Conservation (phyloP, 1,139 yeast species). For the Zygoascus meyerae region DNA sequence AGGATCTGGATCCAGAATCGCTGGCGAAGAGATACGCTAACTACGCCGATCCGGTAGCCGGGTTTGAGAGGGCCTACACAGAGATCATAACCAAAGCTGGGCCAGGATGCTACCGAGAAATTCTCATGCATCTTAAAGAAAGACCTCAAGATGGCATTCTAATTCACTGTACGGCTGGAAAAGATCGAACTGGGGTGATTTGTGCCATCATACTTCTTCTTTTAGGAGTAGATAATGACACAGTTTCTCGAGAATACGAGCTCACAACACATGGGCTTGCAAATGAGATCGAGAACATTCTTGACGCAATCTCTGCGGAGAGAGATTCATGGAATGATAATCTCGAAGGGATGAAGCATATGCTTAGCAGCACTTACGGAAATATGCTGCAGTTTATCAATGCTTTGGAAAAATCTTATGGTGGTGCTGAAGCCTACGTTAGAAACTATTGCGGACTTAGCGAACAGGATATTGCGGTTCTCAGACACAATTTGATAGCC, state of each 20-base stretch:
- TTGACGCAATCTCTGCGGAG: constrained; percentile 19
- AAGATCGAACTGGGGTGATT: constrained; percentile 76
- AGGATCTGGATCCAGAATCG: constrained; percentile 61
- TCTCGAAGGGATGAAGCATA: constrained; percentile 45
- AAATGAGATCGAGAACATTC: constrained; percentile 20
- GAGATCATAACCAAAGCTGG: constrained; percentile 51
- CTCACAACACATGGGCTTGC: constrained; percentile 60
- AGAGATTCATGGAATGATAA: constrained; percentile 8
- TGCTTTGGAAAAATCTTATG: constrained; percentile 46
- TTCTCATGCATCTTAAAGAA: constrained; percentile 42
- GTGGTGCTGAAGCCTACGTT: constrained; percentile 52
- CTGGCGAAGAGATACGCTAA: constrained; percentile 53
- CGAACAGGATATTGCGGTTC: constrained; percentile 44
- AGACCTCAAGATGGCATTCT: constrained; percentile 47
- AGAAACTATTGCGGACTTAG: constrained; percentile 43
- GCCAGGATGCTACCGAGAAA: constrained; percentile 18
- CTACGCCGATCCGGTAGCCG: constrained; percentile 56
- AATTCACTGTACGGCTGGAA: constrained; percentile 82
- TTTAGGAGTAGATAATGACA: constrained; percentile 59
- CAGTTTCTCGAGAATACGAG: constrained; percentile 68
- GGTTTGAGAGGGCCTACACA: constrained; percentile 59
- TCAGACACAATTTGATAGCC: constrained; percentile 43
- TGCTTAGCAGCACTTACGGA: constrained; percentile 63
- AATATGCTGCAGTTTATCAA: constrained; percentile 65
- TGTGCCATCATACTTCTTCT: constrained; percentile 61